A percentile compares a stretch with the other conserved stretches of the same genome.
Evolutionary conservation across 176 grass and related monocot species (phyloP).

Genomic region (Musa acuminata): DNA sequence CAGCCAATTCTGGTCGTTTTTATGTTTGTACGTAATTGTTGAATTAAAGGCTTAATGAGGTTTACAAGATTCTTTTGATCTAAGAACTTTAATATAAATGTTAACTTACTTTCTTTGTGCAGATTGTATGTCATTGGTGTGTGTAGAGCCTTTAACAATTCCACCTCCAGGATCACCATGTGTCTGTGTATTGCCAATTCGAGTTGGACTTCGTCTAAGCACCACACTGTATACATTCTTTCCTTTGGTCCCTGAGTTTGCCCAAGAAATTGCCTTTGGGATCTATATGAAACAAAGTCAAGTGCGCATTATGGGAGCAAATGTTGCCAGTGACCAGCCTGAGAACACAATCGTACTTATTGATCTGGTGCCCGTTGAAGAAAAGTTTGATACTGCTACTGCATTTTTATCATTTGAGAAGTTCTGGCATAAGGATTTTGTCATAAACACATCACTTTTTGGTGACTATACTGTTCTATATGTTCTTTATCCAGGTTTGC

Average conservation of each 20-base stretch:
- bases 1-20: neutral
- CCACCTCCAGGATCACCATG: conserved; percentile 65
- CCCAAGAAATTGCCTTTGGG: conserved; percentile 65
- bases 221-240: conserved; percentile 79
- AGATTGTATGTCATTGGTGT: conserved; percentile 80
- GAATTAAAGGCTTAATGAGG: no score
- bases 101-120: conserved; percentile 5
- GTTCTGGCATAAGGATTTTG: conserved; percentile 71
- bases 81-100: neutral
- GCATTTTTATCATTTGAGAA: conserved; percentile 64
- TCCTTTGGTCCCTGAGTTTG: conserved; percentile 80
- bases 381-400: conserved; percentile 58
- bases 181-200: conserved; percentile 89
- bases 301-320: conserved; percentile 94
- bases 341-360: conserved; percentile 79
- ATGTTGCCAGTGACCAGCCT: conserved; percentile 68
- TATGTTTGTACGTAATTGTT: neutral
- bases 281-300: conserved; percentile 63
- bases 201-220: conserved; percentile 73
- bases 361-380: conserved; percentile 67
- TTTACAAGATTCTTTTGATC: neutral
- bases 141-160: conserved; percentile 70
- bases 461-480: conserved; percentile 77
- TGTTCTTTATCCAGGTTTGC: conserved; percentile 91
- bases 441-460: conserved; percentile 54